Percentiles rank a stretch among this genome's conserved stretches.
Evolutionary conservation across 2,329 filamentous ascomycete species (phyloP).

Genomic region (Microcera coccophila): DNA sequence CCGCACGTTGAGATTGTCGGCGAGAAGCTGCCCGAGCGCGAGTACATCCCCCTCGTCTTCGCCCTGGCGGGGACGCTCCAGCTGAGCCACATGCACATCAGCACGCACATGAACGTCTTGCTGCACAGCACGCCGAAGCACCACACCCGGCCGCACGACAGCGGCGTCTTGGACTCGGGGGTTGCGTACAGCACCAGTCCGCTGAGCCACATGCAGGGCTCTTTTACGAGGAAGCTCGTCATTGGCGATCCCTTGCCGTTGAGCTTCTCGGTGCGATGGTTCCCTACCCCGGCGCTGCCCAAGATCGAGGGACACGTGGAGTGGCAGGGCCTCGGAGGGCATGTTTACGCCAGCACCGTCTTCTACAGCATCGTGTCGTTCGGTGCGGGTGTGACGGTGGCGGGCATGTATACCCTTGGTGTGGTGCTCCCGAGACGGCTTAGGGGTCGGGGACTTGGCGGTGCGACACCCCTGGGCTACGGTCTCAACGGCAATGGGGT

Average conservation of each 20-base stretch:
- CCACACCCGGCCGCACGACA: conserved; percentile 59
- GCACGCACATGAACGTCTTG: conserved; percentile 83
- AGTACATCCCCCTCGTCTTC: conserved; percentile 81
- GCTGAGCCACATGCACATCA: conserved; percentile 83
- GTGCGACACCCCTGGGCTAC: conserved; percentile 55
- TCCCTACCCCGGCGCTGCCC: conserved; percentile 68
- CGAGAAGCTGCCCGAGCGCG: conserved; percentile 46
- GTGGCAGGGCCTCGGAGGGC: conserved; percentile 62
- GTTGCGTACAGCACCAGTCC: conserved; percentile 82
- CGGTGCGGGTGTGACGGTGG: conserved; percentile 50
- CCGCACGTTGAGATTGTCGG: conserved; percentile 53
- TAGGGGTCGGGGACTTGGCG: conserved; percentile 48
- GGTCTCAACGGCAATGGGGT: conserved; percentile 41
- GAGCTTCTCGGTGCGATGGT: conserved; percentile 81
- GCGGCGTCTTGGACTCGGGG: conserved; percentile 80
- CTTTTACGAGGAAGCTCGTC: conserved; percentile 62
- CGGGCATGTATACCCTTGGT: conserved; percentile 58
- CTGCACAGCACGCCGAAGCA: conserved; percentile 67
- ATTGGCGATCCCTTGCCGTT: conserved; percentile 84
- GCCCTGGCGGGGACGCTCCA: conserved; percentile 87
- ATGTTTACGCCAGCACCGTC: conserved; percentile 60
- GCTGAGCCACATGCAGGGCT: conserved; percentile 55
- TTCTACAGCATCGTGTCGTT: conserved; percentile 61
- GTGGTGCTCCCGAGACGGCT: conserved; percentile 54
- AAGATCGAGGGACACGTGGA: conserved; percentile 61